phyloP scores from a whole-genome alignment of 305 asterid species.

The Fraxinus dipetala region DNA sequence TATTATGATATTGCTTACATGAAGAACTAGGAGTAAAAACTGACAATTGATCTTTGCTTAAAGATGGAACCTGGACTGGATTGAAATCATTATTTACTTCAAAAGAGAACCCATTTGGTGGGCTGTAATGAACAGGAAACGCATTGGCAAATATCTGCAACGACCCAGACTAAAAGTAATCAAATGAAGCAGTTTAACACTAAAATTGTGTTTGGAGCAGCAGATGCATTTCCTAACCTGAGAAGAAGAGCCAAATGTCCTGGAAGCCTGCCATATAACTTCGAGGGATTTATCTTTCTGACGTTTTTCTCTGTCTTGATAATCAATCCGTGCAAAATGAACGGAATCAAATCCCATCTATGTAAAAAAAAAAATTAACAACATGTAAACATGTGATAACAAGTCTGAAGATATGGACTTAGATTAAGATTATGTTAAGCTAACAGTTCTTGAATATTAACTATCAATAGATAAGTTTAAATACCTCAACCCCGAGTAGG shows the following conservation, averaged over 20 bases:
- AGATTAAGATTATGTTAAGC: not conserved
- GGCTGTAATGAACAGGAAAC: constrained; percentile 72
- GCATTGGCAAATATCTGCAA: constrained; percentile 73
- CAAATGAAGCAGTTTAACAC: constrained; percentile 14
- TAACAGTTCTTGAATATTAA: not conserved
- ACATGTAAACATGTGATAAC: not conserved
- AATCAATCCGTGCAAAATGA: constrained; percentile 80
- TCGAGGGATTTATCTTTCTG: constrained; percentile 65
- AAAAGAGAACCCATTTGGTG: constrained; percentile 69
- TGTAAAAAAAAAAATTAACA: not conserved
- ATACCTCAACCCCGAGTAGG: constrained; percentile 71
- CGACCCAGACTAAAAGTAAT: constrained; percentile 19
- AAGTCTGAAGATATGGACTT: not conserved
- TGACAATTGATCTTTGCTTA: constrained; percentile 17
- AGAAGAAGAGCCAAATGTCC: constrained; percentile 67
- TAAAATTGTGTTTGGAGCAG: not conserved
- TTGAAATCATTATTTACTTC: constrained; percentile 46
- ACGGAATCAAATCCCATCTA: constrained; percentile 80
- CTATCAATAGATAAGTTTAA: not conserved
- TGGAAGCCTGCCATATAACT: constrained; percentile 82
- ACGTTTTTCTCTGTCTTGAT: constrained; percentile 76
- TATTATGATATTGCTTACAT: not conserved
- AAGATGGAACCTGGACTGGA: constrained; percentile 62
- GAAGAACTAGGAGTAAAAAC: not conserved
- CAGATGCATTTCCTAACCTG: constrained; percentile 37